Evolutionary conservation across 2,329 filamentous ascomycete genomes (phyloP).

Genomic region (Botrytis squamosa): DNA sequence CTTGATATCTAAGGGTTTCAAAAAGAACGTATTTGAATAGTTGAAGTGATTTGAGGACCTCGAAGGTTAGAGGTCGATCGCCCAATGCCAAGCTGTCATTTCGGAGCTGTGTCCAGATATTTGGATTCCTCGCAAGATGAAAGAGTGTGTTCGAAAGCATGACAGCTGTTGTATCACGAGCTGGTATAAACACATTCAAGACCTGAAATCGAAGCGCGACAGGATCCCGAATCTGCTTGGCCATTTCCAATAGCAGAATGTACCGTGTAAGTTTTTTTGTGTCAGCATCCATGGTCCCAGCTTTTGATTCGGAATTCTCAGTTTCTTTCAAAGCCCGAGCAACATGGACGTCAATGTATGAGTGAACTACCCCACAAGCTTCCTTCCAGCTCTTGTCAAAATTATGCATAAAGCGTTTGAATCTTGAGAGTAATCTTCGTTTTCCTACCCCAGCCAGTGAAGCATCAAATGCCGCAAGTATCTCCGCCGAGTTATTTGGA

Average conservation of each 20-base stretch:
- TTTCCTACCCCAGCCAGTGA: constrained; percentile 5
- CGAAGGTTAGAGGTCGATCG: constrained; percentile 2
- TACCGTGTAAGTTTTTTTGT: neutral
- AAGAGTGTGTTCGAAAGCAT: constrained; percentile 16
- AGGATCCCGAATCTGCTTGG: constrained; percentile 21
- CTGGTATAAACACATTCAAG: constrained; percentile 16
- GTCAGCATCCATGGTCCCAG: too few species aligned
- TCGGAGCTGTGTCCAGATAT: constrained; percentile 16
- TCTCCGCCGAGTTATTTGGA: constrained; percentile 7
- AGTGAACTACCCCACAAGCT: constrained; percentile 15
- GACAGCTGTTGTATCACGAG: constrained; percentile 3
- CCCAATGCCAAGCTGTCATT: neutral
- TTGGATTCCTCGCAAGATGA: constrained; percentile 10
- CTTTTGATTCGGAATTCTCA: neutral
- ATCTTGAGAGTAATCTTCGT: constrained; percentile 7
- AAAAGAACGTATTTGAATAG: constrained; percentile 7
- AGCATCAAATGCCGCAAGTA: neutral
- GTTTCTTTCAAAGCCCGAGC: neutral
- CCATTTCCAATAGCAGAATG: constrained; percentile 21
- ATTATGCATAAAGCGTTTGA: neutral
- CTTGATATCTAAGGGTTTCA: constrained; percentile 3
- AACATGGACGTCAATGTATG: constrained; percentile 18
- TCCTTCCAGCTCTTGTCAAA: constrained; percentile 14
- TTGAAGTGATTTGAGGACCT: constrained; percentile 5
- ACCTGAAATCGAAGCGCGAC: constrained; percentile 17